These are phyloP conservation scores for Scutellaria barbata DNA, from an alignment of 257 asterid species.

Conservation along the genomic window DNA sequence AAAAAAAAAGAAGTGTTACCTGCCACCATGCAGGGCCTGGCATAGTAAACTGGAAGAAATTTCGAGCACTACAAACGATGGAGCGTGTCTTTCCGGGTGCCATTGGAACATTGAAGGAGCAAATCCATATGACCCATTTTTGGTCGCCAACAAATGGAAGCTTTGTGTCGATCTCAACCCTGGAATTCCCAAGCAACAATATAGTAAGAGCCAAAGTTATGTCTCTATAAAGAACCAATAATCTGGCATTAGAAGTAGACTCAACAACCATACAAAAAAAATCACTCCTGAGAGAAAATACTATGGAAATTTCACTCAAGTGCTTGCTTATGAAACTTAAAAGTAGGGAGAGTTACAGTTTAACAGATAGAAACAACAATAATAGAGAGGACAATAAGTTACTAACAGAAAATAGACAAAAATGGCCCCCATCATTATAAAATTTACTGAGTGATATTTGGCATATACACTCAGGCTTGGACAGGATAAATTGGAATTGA, in stretches of 20 bases:
- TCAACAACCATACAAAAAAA: no score
- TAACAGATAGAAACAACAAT: neutral
- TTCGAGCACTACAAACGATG: slow-evolving; percentile 97
- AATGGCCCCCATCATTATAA: neutral
- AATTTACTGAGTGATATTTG: neutral
- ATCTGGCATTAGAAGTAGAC: neutral
- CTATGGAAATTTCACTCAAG: neutral
- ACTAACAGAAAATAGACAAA: neutral
- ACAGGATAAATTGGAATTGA: slow-evolving; percentile 1
- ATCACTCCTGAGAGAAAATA: neutral
- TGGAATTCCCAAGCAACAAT: slow-evolving; percentile 36
- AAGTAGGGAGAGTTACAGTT: neutral
- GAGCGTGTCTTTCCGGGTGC: slow-evolving; percentile 99
- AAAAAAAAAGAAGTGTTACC: slow-evolving; percentile 43
- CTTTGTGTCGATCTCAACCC: slow-evolving; percentile 91
- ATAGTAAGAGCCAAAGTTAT: neutral
- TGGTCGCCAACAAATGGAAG: slow-evolving; percentile 89
- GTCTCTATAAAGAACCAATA: neutral
- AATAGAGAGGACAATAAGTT: neutral
- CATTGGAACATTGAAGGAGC: slow-evolving; percentile 98
- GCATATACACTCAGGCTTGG: neutral
- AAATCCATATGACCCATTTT: slow-evolving; percentile 98
- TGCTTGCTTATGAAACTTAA: neutral
- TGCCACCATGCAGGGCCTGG: slow-evolving; percentile 99
- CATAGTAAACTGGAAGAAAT: slow-evolving; percentile 85